These are phyloP conservation scores for Yamadazyma spencermartinsiae DNA, from an alignment of 1,139 yeast genomes.

Conservation along the genomic window DNA sequence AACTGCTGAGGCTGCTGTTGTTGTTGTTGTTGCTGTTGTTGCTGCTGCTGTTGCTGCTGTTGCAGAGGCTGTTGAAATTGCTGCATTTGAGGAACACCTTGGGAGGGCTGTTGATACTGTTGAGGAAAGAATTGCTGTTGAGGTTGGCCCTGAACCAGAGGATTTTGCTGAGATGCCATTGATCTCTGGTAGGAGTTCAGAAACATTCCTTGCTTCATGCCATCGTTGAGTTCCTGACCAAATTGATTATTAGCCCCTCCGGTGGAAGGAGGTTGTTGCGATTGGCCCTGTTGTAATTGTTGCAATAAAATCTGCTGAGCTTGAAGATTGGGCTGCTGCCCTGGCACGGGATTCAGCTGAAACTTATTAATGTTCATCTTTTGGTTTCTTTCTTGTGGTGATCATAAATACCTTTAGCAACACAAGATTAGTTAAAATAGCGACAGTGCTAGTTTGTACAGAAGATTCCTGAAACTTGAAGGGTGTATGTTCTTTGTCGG, in stretches of 20 bases:
- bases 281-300: conserved; percentile 44
- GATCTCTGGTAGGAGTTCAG: conserved; percentile 30
- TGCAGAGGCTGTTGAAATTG: conserved; percentile 15
- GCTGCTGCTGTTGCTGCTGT: conserved; percentile 19
- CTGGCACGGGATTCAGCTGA: conserved; percentile 26
- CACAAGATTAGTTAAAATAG: not conserved
- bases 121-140: conserved; percentile 16
- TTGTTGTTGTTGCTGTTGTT: conserved; percentile 16
- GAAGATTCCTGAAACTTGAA: too few relatives aligned
- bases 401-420: not conserved
- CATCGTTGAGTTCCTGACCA: conserved; percentile 25
- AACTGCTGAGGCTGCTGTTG: conserved; percentile 16
- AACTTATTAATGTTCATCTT: conserved; percentile 34
- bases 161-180: conserved; percentile 15
- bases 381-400: not conserved
- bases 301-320: conserved; percentile 48
- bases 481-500: too few relatives aligned
- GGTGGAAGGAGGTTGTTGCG: conserved; percentile 17
- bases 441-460: not conserved
- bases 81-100: too few relatives aligned
- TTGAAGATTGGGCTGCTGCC: conserved; percentile 34
- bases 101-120: conserved; percentile 19
- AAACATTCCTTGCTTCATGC: conserved; percentile 31
- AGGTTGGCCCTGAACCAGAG: conserved; percentile 16
- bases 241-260: conserved; percentile 21